phyloP scores from a whole-genome alignment of 2,329 filamentous ascomycete species.

The Fusarium pseudocircinatum region DNA sequence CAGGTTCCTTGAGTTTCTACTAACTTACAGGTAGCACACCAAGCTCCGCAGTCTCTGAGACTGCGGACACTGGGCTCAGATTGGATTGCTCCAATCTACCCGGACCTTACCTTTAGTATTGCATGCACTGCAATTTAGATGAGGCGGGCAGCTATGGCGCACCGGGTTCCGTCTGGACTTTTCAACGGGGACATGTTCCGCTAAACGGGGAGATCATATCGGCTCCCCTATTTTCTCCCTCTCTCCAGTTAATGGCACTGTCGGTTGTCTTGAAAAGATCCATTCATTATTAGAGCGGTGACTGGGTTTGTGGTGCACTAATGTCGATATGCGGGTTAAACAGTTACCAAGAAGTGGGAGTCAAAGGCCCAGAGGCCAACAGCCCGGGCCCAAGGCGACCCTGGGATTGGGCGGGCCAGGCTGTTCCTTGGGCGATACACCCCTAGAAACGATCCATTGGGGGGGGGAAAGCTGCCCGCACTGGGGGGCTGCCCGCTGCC shows the following conservation, averaged over 20 bases:
- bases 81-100: background rate
- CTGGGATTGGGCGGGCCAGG: background rate
- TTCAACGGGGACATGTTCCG: constrained; percentile 21
- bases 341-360: constrained; percentile 16
- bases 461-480: too few relatives aligned
- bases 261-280: constrained; percentile 18
- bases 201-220: constrained; percentile 12
- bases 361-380: background rate
- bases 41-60: background rate
- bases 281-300: constrained; percentile 31
- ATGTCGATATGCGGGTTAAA: constrained; percentile 26
- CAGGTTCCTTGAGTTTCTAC: constrained; percentile 14
- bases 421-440: background rate
- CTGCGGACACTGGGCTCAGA: background rate
- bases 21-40: background rate
- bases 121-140: constrained; percentile 13
- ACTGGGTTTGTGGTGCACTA: constrained; percentile 26
- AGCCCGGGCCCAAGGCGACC: background rate
- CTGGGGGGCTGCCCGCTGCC: background rate
- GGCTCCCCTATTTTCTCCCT: constrained; percentile 13
- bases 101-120: background rate
- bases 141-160: constrained; percentile 22
- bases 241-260: constrained; percentile 5
- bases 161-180: constrained; percentile 15
- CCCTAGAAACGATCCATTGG: constrained; percentile 3